Percentiles rank a stretch among this genome's conserved stretches.
phyloP scores from a whole-genome alignment of 1,284 basidiomycete genomes.

The Mrakiaceae sp. region DNA sequence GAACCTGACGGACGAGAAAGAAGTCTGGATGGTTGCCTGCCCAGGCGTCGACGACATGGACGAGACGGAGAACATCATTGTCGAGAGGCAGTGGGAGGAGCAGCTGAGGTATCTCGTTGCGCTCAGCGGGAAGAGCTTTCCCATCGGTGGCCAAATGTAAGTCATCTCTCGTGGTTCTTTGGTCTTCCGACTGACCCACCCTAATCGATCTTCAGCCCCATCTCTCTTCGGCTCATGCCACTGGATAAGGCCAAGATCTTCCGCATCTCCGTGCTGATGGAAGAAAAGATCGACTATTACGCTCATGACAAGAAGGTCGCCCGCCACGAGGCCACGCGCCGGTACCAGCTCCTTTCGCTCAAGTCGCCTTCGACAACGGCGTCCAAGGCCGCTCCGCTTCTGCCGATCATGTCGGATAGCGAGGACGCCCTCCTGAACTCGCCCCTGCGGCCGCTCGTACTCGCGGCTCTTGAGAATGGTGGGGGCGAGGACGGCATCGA shows the following conservation, averaged over 20 bases:
- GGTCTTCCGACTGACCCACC: background rate
- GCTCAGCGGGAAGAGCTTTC: constrained; percentile 66
- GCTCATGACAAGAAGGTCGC: constrained; percentile 57
- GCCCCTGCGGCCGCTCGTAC: constrained; percentile 36
- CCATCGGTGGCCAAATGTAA: constrained; percentile 64
- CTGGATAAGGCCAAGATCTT: constrained; percentile 74
- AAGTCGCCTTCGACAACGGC: constrained; percentile 42
- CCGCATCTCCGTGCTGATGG: constrained; percentile 62
- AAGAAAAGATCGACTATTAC: constrained; percentile 75
- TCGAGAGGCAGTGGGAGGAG: constrained; percentile 85
- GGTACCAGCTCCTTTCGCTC: constrained; percentile 57
- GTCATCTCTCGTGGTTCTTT: constrained; percentile 15
- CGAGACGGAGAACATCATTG: constrained; percentile 66
- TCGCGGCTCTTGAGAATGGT: constrained; percentile 37
- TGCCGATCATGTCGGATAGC: constrained; percentile 43
- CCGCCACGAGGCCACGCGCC: constrained; percentile 59
- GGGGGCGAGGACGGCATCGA: constrained; percentile 32
- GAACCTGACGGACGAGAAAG: constrained; percentile 58
- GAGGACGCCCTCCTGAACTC: constrained; percentile 34
- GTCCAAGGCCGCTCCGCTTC: constrained; percentile 38
- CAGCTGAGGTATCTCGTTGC: constrained; percentile 69
- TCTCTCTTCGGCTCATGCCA: constrained; percentile 74
- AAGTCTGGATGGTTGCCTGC: constrained; percentile 64
- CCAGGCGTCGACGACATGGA: constrained; percentile 70
- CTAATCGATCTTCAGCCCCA: constrained; percentile 37